Evolutionary conservation across 2,329 filamentous ascomycete species (phyloP).

Genomic region (Monosporascus sp.): DNA sequence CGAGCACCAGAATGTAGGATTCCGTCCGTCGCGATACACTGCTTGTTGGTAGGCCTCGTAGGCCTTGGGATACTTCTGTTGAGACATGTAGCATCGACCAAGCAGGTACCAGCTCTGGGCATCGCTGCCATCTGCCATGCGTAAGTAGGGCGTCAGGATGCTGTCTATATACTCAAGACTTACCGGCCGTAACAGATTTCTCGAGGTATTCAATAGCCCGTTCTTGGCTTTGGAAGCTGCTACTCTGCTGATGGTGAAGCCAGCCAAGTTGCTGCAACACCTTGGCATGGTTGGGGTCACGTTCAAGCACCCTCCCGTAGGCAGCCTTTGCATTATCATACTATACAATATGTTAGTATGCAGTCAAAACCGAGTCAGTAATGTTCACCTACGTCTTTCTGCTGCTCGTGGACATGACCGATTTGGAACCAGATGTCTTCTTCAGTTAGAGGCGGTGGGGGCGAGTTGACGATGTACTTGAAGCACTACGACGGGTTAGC

Average conservation of each 20-base stretch:
- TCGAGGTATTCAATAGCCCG: conserved; percentile 95
- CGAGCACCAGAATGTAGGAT: conserved; percentile 99
- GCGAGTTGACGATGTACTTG: conserved; percentile 93
- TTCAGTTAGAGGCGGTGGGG: conserved; percentile 85
- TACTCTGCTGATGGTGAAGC: conserved; percentile 95
- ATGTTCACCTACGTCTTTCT: conserved; percentile 77
- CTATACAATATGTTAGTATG: conserved; percentile 42
- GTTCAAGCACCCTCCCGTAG: conserved; percentile 87
- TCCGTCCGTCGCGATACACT: conserved; percentile 94
- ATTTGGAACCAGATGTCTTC: conserved; percentile 99
- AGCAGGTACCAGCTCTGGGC: conserved; percentile 98
- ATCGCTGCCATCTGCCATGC: conserved; percentile 72
- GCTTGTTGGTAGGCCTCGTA: conserved; percentile 99
- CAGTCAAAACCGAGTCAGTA: conserved; percentile 7
- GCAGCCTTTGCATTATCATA: conserved; percentile 90
- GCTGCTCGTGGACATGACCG: conserved; percentile 95
- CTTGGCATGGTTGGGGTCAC: conserved; percentile 94
- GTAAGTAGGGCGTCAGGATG: conserved; percentile 20
- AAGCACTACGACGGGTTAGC: conserved; percentile 65
- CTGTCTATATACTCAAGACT: conserved; percentile 27
- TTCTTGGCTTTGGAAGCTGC: conserved; percentile 85
- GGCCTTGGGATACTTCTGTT: conserved; percentile 97
- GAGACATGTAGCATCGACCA: conserved; percentile 97
- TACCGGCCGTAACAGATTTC: conserved; percentile 90
- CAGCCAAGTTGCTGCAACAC: conserved; percentile 96